phyloP scores from a whole-genome alignment of 2,329 filamentous ascomycete genomes.

The Rutstroemia sydowiana region DNA sequence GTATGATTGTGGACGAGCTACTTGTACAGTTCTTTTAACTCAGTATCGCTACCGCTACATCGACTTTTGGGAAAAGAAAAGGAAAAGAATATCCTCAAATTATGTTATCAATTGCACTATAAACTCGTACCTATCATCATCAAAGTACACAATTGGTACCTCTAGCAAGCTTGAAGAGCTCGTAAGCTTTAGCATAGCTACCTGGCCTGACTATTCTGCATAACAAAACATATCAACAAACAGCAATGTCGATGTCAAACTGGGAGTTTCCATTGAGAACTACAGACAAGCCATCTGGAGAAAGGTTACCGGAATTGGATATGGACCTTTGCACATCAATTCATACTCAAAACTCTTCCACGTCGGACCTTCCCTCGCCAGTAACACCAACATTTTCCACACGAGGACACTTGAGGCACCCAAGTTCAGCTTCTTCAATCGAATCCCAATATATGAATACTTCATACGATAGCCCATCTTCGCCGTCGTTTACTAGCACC shows the following conservation, averaged over 20 bases:
- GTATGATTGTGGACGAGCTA: slow-evolving; percentile 21
- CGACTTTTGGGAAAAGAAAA: slow-evolving; percentile 12
- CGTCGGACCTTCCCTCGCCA: slow-evolving; percentile 56
- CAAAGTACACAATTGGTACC: slow-evolving; percentile 3
- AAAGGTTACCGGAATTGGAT: slow-evolving; percentile 29
- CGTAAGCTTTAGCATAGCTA: background rate
- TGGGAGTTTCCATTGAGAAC: slow-evolving; percentile 47
- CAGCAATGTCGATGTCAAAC: slow-evolving; percentile 18
- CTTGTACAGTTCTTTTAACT: slow-evolving; percentile 2
- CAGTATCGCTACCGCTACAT: slow-evolving; percentile 10
- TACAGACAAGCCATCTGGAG: slow-evolving; percentile 40
- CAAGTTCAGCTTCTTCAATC: slow-evolving; percentile 73
- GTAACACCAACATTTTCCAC: slow-evolving; percentile 60
- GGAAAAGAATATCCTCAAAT: slow-evolving; percentile 14
- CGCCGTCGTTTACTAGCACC: slow-evolving; percentile 41
- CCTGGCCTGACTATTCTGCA: background rate
- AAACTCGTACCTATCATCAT: slow-evolving; percentile 7
- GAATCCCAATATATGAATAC: slow-evolving; percentile 47
- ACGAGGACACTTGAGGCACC: slow-evolving; percentile 55
- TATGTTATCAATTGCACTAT: slow-evolving; percentile 22
- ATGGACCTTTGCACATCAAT: slow-evolving; percentile 26
- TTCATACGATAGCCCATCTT: slow-evolving; percentile 48
- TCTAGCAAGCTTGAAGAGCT: slow-evolving; percentile 2
- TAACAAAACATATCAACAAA: background rate
- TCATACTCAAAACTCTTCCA: slow-evolving; percentile 38